Base-by-base conservation (phyloP, 129 eudicot genomes). In the Escallonia herrerae region DNA sequence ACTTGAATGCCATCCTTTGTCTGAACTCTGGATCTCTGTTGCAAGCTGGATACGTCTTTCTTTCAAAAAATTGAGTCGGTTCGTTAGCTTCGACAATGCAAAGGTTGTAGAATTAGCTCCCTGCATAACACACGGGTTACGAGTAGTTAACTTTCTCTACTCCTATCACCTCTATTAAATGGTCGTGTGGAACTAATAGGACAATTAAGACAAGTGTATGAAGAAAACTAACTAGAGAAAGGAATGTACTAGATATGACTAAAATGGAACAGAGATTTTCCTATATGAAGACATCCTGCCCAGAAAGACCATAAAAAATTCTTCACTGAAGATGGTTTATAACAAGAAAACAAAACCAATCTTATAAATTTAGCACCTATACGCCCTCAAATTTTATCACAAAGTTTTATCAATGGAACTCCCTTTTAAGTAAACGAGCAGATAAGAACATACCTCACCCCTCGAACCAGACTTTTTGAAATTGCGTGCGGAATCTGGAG, bases 71-170 rank as follows among this genome's bases (percentile, higher is more conserved):
- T 67, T 77, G 74, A 94, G 99, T 43, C 95, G 73, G 71, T 74
- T 86, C 22, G 99, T 89, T 62, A 89, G 81, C 81, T 94, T 94
- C 73, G 95, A 80, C 56, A 89, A 69, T n/a, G 95, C 80, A 47
- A 85, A 77, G 69, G 79, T 74, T 48, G 95, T 75, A 65, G 82
- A 58, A 70, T 66, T 77, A 64, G 68, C 56, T 66, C 84, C 86
- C 96, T 93, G 83, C 47, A 68, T 76, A 65, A 14, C 62, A 69
- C 56, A 60, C 11, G 43, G 12, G 33, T 22, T 22, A 22, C 33
- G 33, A 22, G 33, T 22, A 1, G 33, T 22, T 22, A 22, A 22
- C 33, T 0, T 22, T 54, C 15, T 9, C 47, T 15, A 42, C 37
- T 54, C 9, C n/a, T 58, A 49, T 65, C 14, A 12, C 8, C 13